Percentiles rank a stretch among this genome's conserved stretches.
Evolutionary conservation across 257 asterid species (phyloP).

Genomic region (Primulina huaijiensis): DNA sequence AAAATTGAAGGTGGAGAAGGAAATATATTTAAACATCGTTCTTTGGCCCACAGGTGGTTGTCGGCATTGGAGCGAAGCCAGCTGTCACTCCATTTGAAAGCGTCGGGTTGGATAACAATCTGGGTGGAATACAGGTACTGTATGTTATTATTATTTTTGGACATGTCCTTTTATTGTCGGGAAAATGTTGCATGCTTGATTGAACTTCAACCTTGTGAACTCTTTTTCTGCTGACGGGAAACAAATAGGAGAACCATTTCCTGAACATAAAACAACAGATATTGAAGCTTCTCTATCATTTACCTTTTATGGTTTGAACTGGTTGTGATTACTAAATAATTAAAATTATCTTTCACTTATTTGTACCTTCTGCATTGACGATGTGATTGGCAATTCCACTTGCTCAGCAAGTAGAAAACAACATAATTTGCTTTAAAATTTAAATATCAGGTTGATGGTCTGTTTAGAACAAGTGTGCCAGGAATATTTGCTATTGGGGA

Average conservation of each 20-base stretch:
- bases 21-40: conserved; percentile 16
- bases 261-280: background rate
- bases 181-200: background rate
- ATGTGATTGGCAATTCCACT: background rate
- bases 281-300: background rate
- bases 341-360: background rate
- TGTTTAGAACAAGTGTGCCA: conserved; percentile 73
- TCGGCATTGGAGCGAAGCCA: conserved; percentile 96
- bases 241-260: conserved; percentile 4
- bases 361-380: background rate
- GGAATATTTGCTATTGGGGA: conserved; percentile 95
- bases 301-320: background rate
- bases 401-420: conserved; percentile 2
- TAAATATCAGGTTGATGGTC: conserved; percentile 81
- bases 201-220: conserved; percentile 8
- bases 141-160: background rate
- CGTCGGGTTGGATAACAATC: conserved; percentile 60
- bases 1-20: conserved; percentile 16
- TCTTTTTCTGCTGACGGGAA: background rate
- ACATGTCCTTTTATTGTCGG: background rate
- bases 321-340: background rate
- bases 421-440: conserved; percentile 15
- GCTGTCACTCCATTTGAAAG: conserved; percentile 74
- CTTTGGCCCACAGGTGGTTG: conserved; percentile 60
- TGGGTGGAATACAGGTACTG: conserved; percentile 85